Conservation (phyloP, 2,329 filamentous ascomycete genomes). For the Cordyceps militaris region DNA sequence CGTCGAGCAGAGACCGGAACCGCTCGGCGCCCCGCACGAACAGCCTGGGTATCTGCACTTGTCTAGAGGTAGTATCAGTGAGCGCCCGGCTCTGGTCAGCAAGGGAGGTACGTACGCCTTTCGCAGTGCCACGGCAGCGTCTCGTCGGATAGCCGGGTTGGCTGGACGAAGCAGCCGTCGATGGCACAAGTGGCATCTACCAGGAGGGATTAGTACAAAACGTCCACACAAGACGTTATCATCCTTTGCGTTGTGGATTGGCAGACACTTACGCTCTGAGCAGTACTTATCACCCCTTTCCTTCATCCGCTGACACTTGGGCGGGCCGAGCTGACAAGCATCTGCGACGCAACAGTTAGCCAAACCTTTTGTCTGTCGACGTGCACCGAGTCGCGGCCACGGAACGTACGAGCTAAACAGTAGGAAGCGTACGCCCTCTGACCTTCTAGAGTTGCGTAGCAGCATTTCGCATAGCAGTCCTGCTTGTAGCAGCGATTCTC, state of each 20-base stretch:
- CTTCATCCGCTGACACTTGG: not conserved
- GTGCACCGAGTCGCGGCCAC: no score
- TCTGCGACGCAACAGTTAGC: not conserved
- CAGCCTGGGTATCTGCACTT: not conserved
- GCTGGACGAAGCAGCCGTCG: not conserved
- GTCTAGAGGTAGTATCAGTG: not conserved
- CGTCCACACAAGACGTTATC: no score
- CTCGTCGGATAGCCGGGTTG: not conserved
- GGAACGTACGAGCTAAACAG: not conserved
- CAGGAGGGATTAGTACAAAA: not conserved
- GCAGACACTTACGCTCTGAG: not conserved
- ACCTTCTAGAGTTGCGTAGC: not conserved
- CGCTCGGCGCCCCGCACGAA: not conserved
- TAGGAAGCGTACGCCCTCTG: not conserved
- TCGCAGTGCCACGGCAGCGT: constrained; percentile 2
- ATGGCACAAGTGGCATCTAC: constrained; percentile 1
- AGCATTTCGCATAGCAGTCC: constrained; percentile 1
- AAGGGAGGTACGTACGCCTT: not conserved
- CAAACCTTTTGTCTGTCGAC: not conserved
- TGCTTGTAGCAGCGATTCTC: no score
- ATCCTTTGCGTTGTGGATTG: no score
- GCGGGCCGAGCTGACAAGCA: constrained; percentile 1
- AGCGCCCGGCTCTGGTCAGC: not conserved
- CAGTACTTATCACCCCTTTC: not conserved
- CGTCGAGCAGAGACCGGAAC: not conserved